These are phyloP conservation scores for Tuber magnatum DNA, from an alignment of 495 filamentous ascomycete genomes.

Conservation along the genomic window DNA sequence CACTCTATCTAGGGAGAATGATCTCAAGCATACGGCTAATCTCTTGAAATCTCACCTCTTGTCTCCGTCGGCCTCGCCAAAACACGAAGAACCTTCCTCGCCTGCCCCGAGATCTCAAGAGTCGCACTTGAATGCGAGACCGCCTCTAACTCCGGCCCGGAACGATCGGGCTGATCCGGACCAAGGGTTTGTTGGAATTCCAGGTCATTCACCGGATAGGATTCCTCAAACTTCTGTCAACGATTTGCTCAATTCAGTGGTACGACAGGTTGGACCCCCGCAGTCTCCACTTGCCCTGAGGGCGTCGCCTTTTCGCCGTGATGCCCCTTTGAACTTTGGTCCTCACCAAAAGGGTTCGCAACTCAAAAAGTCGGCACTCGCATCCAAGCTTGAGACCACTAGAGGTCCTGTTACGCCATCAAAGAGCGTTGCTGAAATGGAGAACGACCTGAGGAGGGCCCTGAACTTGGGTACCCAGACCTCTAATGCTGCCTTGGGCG, in stretches of 20 bases:
- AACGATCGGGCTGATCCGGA: not conserved
- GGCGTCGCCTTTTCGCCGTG: slow-evolving; percentile 10
- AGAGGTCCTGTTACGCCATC: slow-evolving; percentile 15
- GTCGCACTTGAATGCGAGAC: slow-evolving; percentile 19
- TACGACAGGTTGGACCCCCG: slow-evolving; percentile 6
- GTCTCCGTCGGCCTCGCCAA: slow-evolving; percentile 18
- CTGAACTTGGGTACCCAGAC: slow-evolving; percentile 21
- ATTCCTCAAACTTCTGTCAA: not conserved
- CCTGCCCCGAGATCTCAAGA: slow-evolving; percentile 16
- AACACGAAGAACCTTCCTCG: slow-evolving; percentile 14
- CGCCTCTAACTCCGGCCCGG: slow-evolving; percentile 22
- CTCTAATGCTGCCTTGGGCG: not conserved
- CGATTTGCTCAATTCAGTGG: not conserved
- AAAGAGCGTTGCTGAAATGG: slow-evolving; percentile 35
- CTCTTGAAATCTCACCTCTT: slow-evolving; percentile 30
- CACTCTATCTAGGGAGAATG: not conserved
- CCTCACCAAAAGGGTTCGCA: slow-evolving; percentile 16
- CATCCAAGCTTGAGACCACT: slow-evolving; percentile 33
- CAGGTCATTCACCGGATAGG: not conserved
- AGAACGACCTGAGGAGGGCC: slow-evolving; percentile 37
- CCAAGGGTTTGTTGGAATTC: not conserved
- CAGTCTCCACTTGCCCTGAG: slow-evolving; percentile 8
- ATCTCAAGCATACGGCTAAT: slow-evolving; percentile 22
- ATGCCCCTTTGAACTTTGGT: slow-evolving; percentile 11
- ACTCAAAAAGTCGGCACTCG: slow-evolving; percentile 33